Evolutionary conservation across 345 rosid genomes (phyloP), one percentile per base, ranked within the genome.

Genomic region (Raphanus raphanistrum): DNA sequence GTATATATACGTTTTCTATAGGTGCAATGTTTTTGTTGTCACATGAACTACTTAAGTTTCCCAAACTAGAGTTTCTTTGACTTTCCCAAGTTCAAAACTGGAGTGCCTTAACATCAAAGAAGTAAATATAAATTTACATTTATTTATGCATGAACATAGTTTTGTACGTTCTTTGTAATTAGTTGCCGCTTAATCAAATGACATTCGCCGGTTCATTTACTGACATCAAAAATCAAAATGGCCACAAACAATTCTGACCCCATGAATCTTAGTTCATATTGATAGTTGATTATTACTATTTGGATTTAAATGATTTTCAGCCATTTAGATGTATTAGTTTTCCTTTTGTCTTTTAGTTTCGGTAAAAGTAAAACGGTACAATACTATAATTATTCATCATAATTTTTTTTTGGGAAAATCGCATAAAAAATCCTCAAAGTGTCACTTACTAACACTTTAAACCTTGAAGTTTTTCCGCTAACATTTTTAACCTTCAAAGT

Each of bases 21-120:
- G 58, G 48, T 55, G 76, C 71, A 54, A 35, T 76, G 32, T 26
- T 50, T 70, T 63, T 63, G 2, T 52, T 32, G 31, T n/a, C 29
- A 76, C 63, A 50, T 60, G 25, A 25, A 16, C 57, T 27, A 26
- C 64, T 62, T 70, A 65, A 35, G 28, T 38, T 70, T 76, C 71
- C 63, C 6, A 33, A 33, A 26, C 11, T 35, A 62, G 74, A 55
- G 75, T 8, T 52, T 50, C 21, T 70, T 48, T 70, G 57, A 76
- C 80, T 63, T 70, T 69, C 28, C 70, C 25, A 62, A 16, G 11
- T 48, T 50, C 70, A 50, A 35, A 25, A 7, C 21, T 8, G 70
- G 74, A 59, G 27, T 58, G 25, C 71, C 59, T 43, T 58, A 38
- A 59, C 16, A 16, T 11, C 12, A 10, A 1, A 36, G 8, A 35